phyloP scores from a whole-genome alignment of 352 stramenopile species.

The Pythium guiyangense region DNA sequence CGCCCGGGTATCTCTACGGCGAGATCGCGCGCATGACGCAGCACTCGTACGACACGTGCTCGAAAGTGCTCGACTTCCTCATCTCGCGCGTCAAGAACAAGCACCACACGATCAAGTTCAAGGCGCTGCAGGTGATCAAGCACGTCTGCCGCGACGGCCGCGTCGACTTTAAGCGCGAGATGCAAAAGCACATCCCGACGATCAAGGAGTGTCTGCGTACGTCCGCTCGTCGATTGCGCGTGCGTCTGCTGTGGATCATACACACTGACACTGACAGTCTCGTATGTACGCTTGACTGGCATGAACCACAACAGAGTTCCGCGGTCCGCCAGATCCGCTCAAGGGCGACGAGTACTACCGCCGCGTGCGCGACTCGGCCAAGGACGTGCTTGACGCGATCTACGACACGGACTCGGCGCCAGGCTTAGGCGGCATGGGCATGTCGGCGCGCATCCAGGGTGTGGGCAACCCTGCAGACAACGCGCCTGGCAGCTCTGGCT shows the following conservation, averaged over 20 bases:
- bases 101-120: slow-evolving; percentile 95
- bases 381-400: slow-evolving; percentile 94
- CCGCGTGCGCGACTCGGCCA: slow-evolving; percentile 89
- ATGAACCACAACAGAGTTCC: slow-evolving; percentile 57
- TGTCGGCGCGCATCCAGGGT: slow-evolving; percentile 78
- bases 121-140: slow-evolving; percentile 93
- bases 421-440: slow-evolving; percentile 62
- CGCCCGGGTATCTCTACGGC: slow-evolving; percentile 95
- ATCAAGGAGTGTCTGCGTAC: slow-evolving; percentile 92
- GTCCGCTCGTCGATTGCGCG: slow-evolving; percentile 12
- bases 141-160: slow-evolving; percentile 87
- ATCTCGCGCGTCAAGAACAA: slow-evolving; percentile 92
- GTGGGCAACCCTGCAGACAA: slow-evolving; percentile 64
- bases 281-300: background rate
- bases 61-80: slow-evolving; percentile 89
- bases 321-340: slow-evolving; percentile 89
- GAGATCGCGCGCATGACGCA: slow-evolving; percentile 94
- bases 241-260: slow-evolving; percentile 1
- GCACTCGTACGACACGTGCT: slow-evolving; percentile 87
- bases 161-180: slow-evolving; percentile 89
- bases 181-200: slow-evolving; percentile 86
- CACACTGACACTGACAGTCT: too few relatives aligned
- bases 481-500: slow-evolving; percentile 36
- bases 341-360: slow-evolving; percentile 94
- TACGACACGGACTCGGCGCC: slow-evolving; percentile 86